These are phyloP conservation scores for Murraya paniculata DNA, from an alignment of 345 rosid species.

Conservation along the genomic window DNA sequence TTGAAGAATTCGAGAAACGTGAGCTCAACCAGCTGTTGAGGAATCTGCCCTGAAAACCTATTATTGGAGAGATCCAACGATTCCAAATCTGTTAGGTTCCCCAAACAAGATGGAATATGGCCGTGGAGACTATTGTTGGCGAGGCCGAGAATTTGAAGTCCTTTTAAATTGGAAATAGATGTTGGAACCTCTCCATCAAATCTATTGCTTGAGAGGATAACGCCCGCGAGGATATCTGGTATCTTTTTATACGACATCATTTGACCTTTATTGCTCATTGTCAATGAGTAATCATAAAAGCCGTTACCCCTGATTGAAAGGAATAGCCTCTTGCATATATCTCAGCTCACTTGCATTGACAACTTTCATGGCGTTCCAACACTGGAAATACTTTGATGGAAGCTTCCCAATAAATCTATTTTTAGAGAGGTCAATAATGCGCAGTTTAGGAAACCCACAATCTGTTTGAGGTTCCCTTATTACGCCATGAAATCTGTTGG, in stretches of 20 bases:
- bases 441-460: neutral
- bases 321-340: neutral
- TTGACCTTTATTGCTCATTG: neutral
- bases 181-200: slow-evolving; percentile 11
- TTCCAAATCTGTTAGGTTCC: neutral
- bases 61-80: neutral
- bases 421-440: slow-evolving; percentile 15
- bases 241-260: neutral
- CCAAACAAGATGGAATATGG: neutral
- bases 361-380: slow-evolving; percentile 26
- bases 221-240: neutral
- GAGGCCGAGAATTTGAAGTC: neutral
- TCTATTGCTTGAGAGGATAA: neutral
- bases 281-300: neutral
- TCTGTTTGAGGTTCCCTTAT: neutral
- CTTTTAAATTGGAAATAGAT: neutral
- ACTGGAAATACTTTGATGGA: slow-evolving; percentile 10
- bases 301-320: too few species aligned
- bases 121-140: neutral
- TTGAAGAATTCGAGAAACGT: neutral
- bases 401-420: slow-evolving; percentile 14
- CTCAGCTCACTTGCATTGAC: neutral
- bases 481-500: slow-evolving; percentile 1
- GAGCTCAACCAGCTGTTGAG: neutral
- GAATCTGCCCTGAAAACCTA: neutral